Evolutionary conservation across 805 yeast species (phyloP), one percentile per base, ranked within the genome.

Genomic region (Candida hungchunana): DNA sequence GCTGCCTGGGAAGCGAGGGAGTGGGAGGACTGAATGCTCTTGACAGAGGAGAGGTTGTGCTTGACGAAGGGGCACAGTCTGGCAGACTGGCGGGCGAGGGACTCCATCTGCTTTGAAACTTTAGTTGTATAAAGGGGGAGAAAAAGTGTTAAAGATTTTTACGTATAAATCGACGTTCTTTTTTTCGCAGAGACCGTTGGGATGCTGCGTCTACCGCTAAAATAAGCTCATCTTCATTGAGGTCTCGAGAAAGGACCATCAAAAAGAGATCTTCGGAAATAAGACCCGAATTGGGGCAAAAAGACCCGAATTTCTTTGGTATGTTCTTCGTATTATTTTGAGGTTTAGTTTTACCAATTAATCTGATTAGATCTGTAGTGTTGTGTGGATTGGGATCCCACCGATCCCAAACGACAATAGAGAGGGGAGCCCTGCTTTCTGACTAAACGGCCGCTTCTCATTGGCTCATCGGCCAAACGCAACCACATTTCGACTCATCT

Each of bases 21-120:
- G 31, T 32, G 28, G 9, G 58, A 38, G 44, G 69, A 66, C 51
- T 82, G 77, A 55, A 86, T 66, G 33, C 75, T 65, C 15, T 80
- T 65, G 5, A 84, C 69, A 17, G 77, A 67, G 18, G 77, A 67
- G 17, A 77, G 60, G 40, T 60, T 59, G 43, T 55, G 40, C 55
- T 75, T 75, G 53, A 89, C 77, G 60, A 85, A 89, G 16, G 97
- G 97, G 59, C 97, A 89, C 34, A 83, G 75, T 47, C 68, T 72
- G 64, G 81, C 71, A 16, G 96, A 83, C 43, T 80, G 81, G 53
- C 81, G 79, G 27, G 89, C 77, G 34, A 86, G 60, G 18, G 85
- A 60, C 58, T 88, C 97, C 97, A 88, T 88, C 23, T n/a, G n/a
- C n/a, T n/a, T n/a, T n/a, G n/a, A n/a, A n/a, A n/a, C n/a, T n/a